Base-by-base conservation (phyloP, 2,329 filamentous ascomycete species). In the Chaetomium sp. region DNA sequence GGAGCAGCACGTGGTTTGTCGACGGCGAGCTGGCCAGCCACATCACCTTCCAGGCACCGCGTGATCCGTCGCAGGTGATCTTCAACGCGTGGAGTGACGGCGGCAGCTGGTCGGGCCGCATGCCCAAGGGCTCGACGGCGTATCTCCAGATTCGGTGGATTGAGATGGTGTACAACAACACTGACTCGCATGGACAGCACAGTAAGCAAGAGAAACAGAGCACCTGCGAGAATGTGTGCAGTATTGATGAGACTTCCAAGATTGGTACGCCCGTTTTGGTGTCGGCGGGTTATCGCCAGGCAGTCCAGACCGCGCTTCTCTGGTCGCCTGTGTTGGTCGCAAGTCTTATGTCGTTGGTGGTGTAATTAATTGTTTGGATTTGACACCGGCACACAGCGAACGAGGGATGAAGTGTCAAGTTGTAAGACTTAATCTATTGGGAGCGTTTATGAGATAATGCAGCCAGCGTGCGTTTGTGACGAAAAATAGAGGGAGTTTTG, bases 81-180 rank as follows among this genome's bases (percentile, higher is more conserved):
- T 71, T 80, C 64, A 80, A 80, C 63, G 71, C 75, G 65, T 80
- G 78, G 78, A 74, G 74, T 54, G 75, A 80, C 59, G 77, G 77
- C 34, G 77, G 77, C 5, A 68, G 67, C 40, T 80, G 77, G 77
- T 75, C 71, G 52, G 77, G 76, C 4, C 70, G 74, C 47, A 79
- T 79, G 76, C 66, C 54, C 1, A 63, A 68, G 4, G 71, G 70
- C 14, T 62, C 65, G 6, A 66, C 68, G 36, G 77, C 77, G 0
- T 74, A 73, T 53, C 69, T 80, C 64, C 75, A 79, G 53, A 71
- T 80, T 42, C 73, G 76, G 66, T 80, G 76, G 76, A 74, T 80
- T 52, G 77, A 80, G 59, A 66, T 72, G 63, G 72, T 76, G 9
- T 80, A 77, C 53, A 73, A 72, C 59, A 69, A 64, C 50, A 72